Conservation (phyloP, 2,329 filamentous ascomycete species). For the Phyllachora maydis region DNA sequence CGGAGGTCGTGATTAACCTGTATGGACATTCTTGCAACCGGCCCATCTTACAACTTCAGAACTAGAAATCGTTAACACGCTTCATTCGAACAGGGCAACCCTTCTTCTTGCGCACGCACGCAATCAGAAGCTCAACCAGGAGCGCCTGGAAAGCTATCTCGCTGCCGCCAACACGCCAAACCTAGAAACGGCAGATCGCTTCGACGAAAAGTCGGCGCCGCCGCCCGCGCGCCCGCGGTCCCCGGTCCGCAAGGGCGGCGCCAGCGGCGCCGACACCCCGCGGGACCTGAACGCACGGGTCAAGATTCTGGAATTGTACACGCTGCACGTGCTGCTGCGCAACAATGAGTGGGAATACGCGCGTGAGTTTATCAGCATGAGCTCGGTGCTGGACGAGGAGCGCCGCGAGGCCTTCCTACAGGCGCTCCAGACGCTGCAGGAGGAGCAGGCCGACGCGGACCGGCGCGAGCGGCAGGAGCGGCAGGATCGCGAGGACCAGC, state of each 20-base stretch:
- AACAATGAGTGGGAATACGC: conserved; percentile 97
- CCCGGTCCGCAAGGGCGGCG: conserved; percentile 23
- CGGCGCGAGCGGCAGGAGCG: conserved; percentile 39
- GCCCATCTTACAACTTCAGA: conserved; percentile 2
- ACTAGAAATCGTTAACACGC: conserved; percentile 6
- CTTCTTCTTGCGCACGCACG: conserved; percentile 78
- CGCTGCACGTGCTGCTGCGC: conserved; percentile 77
- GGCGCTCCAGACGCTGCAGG: conserved; percentile 63
- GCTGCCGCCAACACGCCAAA: conserved; percentile 54
- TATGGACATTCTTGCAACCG: conserved; percentile 14
- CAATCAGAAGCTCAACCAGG: conserved; percentile 67
- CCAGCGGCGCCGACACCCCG: conserved; percentile 58
- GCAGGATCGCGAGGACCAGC: conserved; percentile 31
- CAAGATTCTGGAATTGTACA: conserved; percentile 89
- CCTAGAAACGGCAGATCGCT: conserved; percentile 47
- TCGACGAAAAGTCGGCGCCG: too few relatives aligned
- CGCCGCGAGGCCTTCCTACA: conserved; percentile 74
- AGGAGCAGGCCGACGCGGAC: conserved; percentile 61
- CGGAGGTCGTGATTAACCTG: conserved; percentile 84
- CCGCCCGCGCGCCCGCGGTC: conserved; percentile 17
- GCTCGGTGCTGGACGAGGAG: conserved; percentile 79
- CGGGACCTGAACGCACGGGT: conserved; percentile 68
- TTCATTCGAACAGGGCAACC: conserved; percentile 59
- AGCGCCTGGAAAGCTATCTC: conserved; percentile 73
- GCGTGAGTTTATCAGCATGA: conserved; percentile 71